Evolutionary conservation across 371 early-diverging fungal genomes (phyloP).

Genomic region (Fennellomyces sp.): DNA sequence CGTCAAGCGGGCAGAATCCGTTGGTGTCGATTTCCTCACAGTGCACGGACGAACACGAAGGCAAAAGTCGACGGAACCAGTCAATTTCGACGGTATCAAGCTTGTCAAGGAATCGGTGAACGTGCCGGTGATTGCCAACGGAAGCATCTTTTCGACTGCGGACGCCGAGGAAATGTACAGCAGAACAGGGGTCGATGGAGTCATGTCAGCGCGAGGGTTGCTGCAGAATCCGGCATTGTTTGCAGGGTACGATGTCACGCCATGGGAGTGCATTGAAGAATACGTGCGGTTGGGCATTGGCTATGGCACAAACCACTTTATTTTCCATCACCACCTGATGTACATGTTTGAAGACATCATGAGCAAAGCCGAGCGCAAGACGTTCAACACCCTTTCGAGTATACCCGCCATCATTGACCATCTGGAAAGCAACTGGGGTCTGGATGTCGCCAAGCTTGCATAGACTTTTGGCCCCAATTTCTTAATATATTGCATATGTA

Average conservation of each 20-base stretch:
- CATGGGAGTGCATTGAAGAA: constrained; percentile 75
- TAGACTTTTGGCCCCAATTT: no score
- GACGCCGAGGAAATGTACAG: constrained; percentile 72
- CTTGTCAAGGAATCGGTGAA: constrained; percentile 72
- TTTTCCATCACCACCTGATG: constrained; percentile 94
- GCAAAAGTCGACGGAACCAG: constrained; percentile 77
- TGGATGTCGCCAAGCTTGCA: constrained; percentile 38
- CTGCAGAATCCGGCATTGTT: constrained; percentile 89
- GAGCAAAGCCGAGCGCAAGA: constrained; percentile 83
- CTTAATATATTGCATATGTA: no score
- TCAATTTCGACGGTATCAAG: constrained; percentile 72
- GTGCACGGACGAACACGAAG: constrained; percentile 83
- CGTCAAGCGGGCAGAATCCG: constrained; percentile 74
- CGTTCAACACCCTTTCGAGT: constrained; percentile 84
- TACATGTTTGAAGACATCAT: constrained; percentile 91
- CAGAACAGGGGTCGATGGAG: constrained; percentile 80
- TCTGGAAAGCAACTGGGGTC: constrained; percentile 75
- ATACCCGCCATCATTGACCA: constrained; percentile 86
- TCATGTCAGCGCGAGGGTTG: constrained; percentile 89
- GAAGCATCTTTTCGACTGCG: constrained; percentile 69
- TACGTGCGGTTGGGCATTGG: constrained; percentile 78
- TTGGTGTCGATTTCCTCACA: constrained; percentile 80
- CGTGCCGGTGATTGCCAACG: constrained; percentile 85
- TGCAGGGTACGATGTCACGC: constrained; percentile 70
- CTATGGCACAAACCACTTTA: constrained; percentile 84